Base-by-base conservation (phyloP, 371 early-diverging fungal genomes). In the Actinomortierella ambigua region DNA sequence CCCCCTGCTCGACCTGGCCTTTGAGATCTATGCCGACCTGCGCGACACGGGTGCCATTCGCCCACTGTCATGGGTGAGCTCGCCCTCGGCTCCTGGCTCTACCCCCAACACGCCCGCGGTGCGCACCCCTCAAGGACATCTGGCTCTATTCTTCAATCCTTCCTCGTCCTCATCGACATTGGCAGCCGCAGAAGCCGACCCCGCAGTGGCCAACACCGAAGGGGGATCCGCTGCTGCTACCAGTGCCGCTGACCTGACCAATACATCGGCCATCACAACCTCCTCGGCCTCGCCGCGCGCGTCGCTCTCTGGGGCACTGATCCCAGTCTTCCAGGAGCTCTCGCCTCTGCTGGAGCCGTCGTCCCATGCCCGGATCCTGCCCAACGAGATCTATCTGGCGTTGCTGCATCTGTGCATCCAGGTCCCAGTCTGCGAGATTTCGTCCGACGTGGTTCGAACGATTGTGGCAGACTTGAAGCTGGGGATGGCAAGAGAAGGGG, bases 1-100 rank as follows among this genome's bases (percentile, higher is more conserved):
- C 14, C 67, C 73, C 11, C 44, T 73, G 53, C 51, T 73, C 44
- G 73, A 73, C 18, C 43, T 73, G 27, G 73, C 73, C 15, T 73
- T 73, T 53, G 73, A 73, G 44, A 66, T 73, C 41, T 73, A 66
- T 53, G 59, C 73, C 0, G 73, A 73, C 22, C 52, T 73, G 63
- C 59, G 73, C 14, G 58, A 73, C 34, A 57, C 66, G 2, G 67
- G 73, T 23, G 41, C 73, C 1, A 73, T 73, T 24, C 73, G 73
- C 9, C 73, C 66, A 29, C 42, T 73, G 13, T 63, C 67, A 2
- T 51, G 59, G 0, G 24, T 73, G 28, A 26, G 60, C 40, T 52
- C 26, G 7, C 51, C 66, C 17, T 18, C 67, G 1, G 60, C 67
- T 15, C 41, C 26, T 0, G 66, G 67, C 13, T 59, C 63, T 1